Evolutionary conservation across 106 monocot genomes (phyloP).

Genomic region (Ottelia alismoides): DNA sequence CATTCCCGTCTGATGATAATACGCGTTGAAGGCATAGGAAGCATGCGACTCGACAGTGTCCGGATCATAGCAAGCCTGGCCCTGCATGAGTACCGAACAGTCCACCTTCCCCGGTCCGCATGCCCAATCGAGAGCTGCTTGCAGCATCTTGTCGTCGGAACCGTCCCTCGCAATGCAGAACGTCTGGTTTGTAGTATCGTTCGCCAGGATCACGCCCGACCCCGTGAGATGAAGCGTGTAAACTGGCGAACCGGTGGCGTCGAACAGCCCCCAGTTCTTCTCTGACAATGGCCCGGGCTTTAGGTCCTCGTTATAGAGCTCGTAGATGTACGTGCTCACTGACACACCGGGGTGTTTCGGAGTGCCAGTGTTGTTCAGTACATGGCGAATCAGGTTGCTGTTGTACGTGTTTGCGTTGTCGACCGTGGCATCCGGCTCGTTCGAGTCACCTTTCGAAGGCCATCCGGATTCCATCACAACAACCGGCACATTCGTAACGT

Average conservation of each 20-base stretch:
- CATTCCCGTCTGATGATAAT: conserved; percentile 94
- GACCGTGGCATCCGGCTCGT: conserved; percentile 71
- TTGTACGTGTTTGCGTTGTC: conserved; percentile 94
- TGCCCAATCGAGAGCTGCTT: conserved; percentile 95
- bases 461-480: conserved; percentile 89
- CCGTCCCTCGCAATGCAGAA: conserved; percentile 73
- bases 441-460: conserved; percentile 82
- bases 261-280: conserved; percentile 83
- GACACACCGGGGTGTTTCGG: conserved; percentile 83
- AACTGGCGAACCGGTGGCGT: conserved; percentile 45
- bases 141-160: conserved; percentile 81
- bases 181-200: conserved; percentile 81
- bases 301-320: conserved; percentile 87
- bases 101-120: conserved; percentile 96
- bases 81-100: conserved; percentile 70
- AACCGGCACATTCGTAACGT: conserved; percentile 75
- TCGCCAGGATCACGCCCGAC: conserved; percentile 59
- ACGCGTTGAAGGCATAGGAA: conserved; percentile 76
- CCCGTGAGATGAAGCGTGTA: conserved; percentile 72
- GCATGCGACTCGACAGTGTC: conserved; percentile 69
- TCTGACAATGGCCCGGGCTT: conserved; percentile 71
- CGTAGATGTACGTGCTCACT: conserved; percentile 77
- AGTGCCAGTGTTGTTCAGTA: conserved; percentile 79
- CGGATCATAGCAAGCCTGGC: conserved; percentile 71
- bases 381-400: conserved; percentile 81